Conservation (phyloP, 306 rosid species). For the Vicia sativa region DNA sequence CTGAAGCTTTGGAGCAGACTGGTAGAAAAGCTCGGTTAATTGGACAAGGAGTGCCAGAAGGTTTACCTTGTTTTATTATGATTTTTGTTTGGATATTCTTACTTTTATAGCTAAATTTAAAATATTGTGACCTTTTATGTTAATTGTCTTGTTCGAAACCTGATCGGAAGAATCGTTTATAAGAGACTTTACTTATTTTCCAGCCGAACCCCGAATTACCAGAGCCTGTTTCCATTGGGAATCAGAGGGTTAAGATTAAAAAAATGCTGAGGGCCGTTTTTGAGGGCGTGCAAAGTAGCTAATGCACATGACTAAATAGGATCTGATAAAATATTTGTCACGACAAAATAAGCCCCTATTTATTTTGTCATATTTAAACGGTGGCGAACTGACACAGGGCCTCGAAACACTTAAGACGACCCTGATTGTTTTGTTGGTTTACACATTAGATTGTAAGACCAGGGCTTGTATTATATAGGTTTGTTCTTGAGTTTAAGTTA, state of each 20-base stretch:
- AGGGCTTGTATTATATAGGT: constrained; percentile 4
- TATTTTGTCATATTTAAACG: too few relatives aligned
- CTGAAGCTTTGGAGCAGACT: constrained; percentile 86
- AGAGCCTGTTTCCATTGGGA: not conserved
- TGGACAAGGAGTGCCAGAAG: constrained; percentile 93
- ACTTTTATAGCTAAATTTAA: not conserved
- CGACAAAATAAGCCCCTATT: too few relatives aligned
- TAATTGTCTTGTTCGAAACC: constrained; percentile 2
- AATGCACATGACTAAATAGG: too few relatives aligned
- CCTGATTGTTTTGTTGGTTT: constrained; percentile 1
- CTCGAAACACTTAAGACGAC: too few relatives aligned
- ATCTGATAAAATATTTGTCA: too few relatives aligned
- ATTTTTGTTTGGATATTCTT: constrained; percentile 3
- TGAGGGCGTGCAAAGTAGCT: too few relatives aligned
- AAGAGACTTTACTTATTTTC: not conserved
- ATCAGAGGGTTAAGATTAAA: not conserved
- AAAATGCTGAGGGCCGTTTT: not conserved
- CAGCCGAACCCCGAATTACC: not conserved
- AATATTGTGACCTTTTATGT: not conserved
- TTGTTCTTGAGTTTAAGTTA: not conserved
- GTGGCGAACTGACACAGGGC: too few relatives aligned
- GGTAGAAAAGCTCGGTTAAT: constrained; percentile 82
- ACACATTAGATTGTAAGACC: constrained; percentile 1
- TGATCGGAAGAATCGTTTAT: not conserved
- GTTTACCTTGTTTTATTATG: constrained; percentile 39